Conservation (phyloP, 1,284 basidiomycete genomes). For the Phlebopus sp. region DNA sequence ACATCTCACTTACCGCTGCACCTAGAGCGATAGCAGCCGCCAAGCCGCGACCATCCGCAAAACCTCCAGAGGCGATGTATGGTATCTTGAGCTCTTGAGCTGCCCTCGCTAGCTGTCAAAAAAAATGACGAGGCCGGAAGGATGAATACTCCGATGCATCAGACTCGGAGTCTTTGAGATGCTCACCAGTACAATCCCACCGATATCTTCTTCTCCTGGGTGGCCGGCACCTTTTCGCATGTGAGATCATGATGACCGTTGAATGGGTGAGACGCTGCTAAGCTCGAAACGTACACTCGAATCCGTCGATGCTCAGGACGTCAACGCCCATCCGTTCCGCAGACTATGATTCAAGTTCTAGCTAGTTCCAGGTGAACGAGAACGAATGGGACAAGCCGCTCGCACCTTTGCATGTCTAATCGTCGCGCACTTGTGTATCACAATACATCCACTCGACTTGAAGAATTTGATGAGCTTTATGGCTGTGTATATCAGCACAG, state of each 20-base stretch:
- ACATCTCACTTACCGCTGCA: slow-evolving; percentile 56
- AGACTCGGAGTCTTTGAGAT: background rate
- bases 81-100: slow-evolving; percentile 83
- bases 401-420: slow-evolving; percentile 81
- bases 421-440: slow-evolving; percentile 92
- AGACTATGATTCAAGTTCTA: slow-evolving; percentile 41
- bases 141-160: background rate
- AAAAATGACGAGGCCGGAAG: too few species aligned
- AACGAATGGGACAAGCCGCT: background rate
- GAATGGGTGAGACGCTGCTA: background rate
- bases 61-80: slow-evolving; percentile 87
- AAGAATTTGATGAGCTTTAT: slow-evolving; percentile 79
- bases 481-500: slow-evolving; percentile 40
- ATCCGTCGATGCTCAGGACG: slow-evolving; percentile 84
- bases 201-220: slow-evolving; percentile 94
- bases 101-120: slow-evolving; percentile 74
- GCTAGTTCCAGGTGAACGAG: background rate
- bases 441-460: slow-evolving; percentile 72
- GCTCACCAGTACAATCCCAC: slow-evolving; percentile 81
- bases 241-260: background rate
- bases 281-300: slow-evolving; percentile 64
- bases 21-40: slow-evolving; percentile 83
- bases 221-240: slow-evolving; percentile 75
- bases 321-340: slow-evolving; percentile 81
- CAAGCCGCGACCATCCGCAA: slow-evolving; percentile 81